Evolutionary conservation across 2,329 filamentous ascomycete species (phyloP), one percentile per base, ranked within the genome.

Genomic region (Coccinonectria pachysandricola): DNA sequence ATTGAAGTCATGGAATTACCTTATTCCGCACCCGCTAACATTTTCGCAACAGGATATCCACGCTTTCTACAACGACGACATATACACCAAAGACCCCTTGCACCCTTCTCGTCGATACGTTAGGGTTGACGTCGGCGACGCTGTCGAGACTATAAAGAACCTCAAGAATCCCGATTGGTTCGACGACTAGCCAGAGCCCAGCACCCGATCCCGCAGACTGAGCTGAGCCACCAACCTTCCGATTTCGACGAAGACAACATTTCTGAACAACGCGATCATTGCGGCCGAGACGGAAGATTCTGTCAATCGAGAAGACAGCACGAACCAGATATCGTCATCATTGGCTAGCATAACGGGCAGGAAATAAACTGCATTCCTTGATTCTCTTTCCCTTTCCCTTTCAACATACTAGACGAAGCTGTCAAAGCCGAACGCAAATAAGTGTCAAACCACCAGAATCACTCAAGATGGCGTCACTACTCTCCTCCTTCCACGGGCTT

Each of bases 401-500:
- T n/a, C n/a, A n/a, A n/a, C n/a, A n/a, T n/a, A n/a, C n/a, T n/a
- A n/a, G n/a, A n/a, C n/a, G n/a, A n/a, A n/a, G n/a, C n/a, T n/a
- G n/a, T n/a, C n/a, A n/a, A n/a, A n/a, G n/a, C n/a, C n/a, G n/a
- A n/a, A n/a, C n/a, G n/a, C n/a, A n/a, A n/a, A n/a, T n/a, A n/a
- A n/a, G n/a, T n/a, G n/a, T 19, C 15, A 7, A 8, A 12, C 14
- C 28, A 23, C 26, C 27, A 17, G 25, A 21, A 26, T 25, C 23
- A n/a, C n/a, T n/a, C 30, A 18, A 28, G 24, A 33, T 24, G 12
- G 53, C 53, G 52, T 30, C 43, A 5, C 49, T 47, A 3, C 28
- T 48, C 21, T 37, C 45, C 13, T 46, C 50, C 19, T 35, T 56
- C 19, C 30, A 44, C 30, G 46, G 48, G 36, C 41, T 57, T 24